These are phyloP conservation scores for Suillus subaureus DNA, from an alignment of 768 basidiomycete genomes.

Conservation along the genomic window DNA sequence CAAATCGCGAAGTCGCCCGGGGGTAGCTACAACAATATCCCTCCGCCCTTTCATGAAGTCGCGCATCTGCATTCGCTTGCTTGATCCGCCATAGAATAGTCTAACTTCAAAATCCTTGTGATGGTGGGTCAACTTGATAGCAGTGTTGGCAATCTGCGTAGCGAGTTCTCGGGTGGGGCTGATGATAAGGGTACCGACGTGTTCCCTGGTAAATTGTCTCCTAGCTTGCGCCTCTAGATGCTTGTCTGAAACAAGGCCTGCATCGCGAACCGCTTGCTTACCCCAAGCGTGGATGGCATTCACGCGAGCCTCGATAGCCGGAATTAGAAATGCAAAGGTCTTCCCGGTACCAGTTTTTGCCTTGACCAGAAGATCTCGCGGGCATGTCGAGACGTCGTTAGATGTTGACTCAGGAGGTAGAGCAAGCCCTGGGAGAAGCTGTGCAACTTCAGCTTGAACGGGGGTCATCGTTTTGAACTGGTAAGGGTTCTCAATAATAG, in stretches of 20 bases:
- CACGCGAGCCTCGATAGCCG: constrained; percentile 78
- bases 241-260: constrained; percentile 40
- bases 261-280: constrained; percentile 42
- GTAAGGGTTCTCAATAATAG: constrained; percentile 68
- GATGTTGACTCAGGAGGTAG: constrained; percentile 45
- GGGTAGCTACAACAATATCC: constrained; percentile 88
- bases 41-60: constrained; percentile 64
- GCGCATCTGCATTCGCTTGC: constrained; percentile 64
- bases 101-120: constrained; percentile 68
- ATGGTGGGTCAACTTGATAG: constrained; percentile 61
- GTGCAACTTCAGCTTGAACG: constrained; percentile 81
- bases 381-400: constrained; percentile 10
- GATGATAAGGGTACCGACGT: constrained; percentile 78
- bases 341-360: constrained; percentile 91
- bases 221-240: constrained; percentile 34
- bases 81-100: constrained; percentile 77
- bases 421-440: constrained; percentile 71
- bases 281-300: constrained; percentile 52
- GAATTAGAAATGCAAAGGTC: constrained; percentile 85
- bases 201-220: constrained; percentile 41
- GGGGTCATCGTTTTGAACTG: constrained; percentile 70
- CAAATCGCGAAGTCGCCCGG: constrained; percentile 83
- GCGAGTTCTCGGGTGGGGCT: constrained; percentile 91
- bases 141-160: constrained; percentile 87
- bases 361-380: constrained; percentile 80